These are phyloP conservation scores for Hordeum vulgare DNA, from an alignment of 176 grass and related monocot species.

Conservation along the genomic window DNA sequence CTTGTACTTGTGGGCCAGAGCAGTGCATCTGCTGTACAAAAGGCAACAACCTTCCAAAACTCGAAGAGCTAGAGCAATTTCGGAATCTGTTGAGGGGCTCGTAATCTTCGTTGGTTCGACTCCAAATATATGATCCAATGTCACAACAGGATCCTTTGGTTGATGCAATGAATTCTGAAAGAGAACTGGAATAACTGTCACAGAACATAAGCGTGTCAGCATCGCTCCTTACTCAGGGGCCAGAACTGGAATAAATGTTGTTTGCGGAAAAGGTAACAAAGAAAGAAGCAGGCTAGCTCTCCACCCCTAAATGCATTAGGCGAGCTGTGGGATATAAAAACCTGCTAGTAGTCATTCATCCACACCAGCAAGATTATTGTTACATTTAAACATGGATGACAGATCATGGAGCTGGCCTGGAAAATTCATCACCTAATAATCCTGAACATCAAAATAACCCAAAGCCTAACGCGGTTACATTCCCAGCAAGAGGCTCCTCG, in stretches of 20 bases:
- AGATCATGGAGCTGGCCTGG: background rate
- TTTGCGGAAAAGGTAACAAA: background rate
- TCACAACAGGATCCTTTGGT: conserved; percentile 57
- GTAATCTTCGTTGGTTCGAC: conserved; percentile 72
- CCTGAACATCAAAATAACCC: background rate
- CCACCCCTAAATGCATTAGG: background rate
- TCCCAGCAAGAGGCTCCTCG: background rate
- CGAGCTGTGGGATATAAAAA: too few relatives aligned
- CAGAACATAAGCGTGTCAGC: conserved; percentile 61
- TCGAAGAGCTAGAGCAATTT: conserved; percentile 95
- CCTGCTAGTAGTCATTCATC: too few relatives aligned
- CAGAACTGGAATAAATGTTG: too few relatives aligned
- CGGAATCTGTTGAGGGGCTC: conserved; percentile 70
- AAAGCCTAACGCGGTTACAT: background rate
- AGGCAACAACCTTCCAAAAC: conserved; percentile 97
- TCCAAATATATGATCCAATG: conserved; percentile 75
- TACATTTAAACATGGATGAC: background rate
- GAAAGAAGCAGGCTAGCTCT: background rate
- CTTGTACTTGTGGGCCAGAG: conserved; percentile 81
- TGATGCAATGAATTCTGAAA: conserved; percentile 91
- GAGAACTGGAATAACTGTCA: conserved; percentile 92
- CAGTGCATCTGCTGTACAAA: conserved; percentile 80
- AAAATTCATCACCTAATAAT: background rate
- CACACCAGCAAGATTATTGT: background rate
- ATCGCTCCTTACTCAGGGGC: conserved; percentile 7